phyloP scores from a whole-genome alignment of 176 grass and related monocot species.

The Zoysia pacifica region DNA sequence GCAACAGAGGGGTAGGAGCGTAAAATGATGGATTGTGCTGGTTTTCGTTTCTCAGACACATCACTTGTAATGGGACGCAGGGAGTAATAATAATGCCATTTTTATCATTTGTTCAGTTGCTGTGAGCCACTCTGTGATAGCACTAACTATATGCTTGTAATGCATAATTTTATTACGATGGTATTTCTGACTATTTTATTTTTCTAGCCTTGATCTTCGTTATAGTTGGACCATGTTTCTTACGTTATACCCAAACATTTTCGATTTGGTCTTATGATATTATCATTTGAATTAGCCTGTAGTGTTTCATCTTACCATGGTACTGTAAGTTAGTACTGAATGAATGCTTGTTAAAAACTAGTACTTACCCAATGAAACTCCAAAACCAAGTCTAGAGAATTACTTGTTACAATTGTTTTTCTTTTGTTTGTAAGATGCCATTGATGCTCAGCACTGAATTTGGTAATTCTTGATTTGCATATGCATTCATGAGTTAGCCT shows the following conservation, averaged over 20 bases:
- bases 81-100: background rate
- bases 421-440: background rate
- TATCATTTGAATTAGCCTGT: background rate
- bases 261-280: slow-evolving; percentile 3
- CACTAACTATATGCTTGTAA: background rate
- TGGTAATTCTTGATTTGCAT: background rate
- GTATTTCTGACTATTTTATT: background rate
- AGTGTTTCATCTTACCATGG: background rate
- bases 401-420: background rate
- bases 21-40: too few species aligned
- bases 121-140: background rate
- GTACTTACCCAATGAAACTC: background rate
- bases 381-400: background rate
- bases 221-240: background rate
- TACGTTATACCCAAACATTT: background rate
- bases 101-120: background rate
- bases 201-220: background rate
- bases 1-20: too few species aligned
- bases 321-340: background rate
- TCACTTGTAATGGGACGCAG: too few species aligned
- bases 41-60: too few species aligned
- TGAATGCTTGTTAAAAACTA: background rate
- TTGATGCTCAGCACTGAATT: background rate
- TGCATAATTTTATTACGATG: background rate
- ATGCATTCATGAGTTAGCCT: background rate